Percentiles rank a stretch among this genome's conserved stretches.
These are phyloP conservation scores for Trichophyton schoenleinii DNA, from an alignment of 2,329 filamentous ascomycete genomes.

Conservation along the genomic window DNA sequence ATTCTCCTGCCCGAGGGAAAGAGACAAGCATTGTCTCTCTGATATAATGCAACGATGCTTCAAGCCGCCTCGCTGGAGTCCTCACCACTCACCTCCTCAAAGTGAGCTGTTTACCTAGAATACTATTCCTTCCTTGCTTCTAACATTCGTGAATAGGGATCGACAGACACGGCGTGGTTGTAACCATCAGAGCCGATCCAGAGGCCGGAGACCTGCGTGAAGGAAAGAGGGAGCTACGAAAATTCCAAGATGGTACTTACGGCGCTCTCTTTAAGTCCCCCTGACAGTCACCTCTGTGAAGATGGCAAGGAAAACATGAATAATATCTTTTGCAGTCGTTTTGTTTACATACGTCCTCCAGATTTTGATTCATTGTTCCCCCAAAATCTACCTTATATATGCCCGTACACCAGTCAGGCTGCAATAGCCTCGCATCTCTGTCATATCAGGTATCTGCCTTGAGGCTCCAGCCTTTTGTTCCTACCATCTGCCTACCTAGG, in stretches of 20 bases:
- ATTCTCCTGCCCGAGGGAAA: constrained; percentile 11
- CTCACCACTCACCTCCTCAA: constrained; percentile 5
- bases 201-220: not conserved
- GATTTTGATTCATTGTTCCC: not conserved
- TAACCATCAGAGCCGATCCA: constrained; percentile 9
- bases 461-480: not conserved
- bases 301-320: not conserved
- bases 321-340: not conserved
- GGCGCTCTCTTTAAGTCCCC: constrained; percentile 8
- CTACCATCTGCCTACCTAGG: not conserved
- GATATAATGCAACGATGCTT: constrained; percentile 9
- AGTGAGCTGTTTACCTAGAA: constrained; percentile 10
- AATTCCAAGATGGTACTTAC: constrained; percentile 6
- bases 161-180: constrained; percentile 10
- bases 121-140: not conserved
- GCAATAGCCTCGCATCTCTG: not conserved
- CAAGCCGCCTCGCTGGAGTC: constrained; percentile 12
- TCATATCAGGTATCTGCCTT: not conserved
- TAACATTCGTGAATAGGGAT: constrained; percentile 6
- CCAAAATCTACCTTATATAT: not conserved
- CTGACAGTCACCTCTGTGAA: not conserved
- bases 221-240: not conserved
- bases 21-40: not conserved
- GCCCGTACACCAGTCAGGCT: not conserved
- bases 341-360: not conserved